phyloP scores from a whole-genome alignment of 805 yeast genomes.

The Starmerella vitae region DNA sequence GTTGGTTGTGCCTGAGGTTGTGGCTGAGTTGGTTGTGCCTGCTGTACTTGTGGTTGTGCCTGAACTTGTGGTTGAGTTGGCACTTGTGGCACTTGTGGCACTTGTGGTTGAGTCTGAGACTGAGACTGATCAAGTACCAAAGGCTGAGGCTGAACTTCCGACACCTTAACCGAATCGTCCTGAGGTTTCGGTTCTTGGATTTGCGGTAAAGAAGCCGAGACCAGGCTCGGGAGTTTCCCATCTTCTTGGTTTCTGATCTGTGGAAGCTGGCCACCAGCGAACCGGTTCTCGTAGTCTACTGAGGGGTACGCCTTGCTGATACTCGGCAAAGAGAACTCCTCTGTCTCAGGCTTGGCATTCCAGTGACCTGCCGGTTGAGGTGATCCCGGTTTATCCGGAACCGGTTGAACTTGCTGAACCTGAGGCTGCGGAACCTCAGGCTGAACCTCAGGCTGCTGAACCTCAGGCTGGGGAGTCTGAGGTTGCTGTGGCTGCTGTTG shows the following conservation, averaged over 20 bases:
- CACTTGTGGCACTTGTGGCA: conserved; percentile 7
- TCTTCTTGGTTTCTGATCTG: not conserved
- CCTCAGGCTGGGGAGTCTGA: not conserved
- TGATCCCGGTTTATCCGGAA: not conserved
- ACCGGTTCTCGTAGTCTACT: conserved; percentile 9
- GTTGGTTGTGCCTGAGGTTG: conserved; percentile 9
- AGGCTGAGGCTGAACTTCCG: conserved; percentile 7
- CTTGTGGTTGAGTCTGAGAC: conserved; percentile 9
- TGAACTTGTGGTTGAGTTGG: conserved; percentile 6
- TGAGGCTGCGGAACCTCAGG: not conserved
- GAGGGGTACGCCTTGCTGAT: conserved; percentile 22
- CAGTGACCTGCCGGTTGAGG: too few species aligned
- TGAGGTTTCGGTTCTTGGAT: conserved; percentile 4
- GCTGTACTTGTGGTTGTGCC: conserved; percentile 5
- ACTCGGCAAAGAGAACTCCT: conserved; percentile 11
- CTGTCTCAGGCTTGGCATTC: conserved; percentile 2
- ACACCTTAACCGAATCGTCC: conserved; percentile 6
- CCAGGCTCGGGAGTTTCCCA: not conserved
- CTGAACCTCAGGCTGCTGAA: not conserved
- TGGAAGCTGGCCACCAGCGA: not conserved
- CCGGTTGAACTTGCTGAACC: not conserved
- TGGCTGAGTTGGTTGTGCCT: conserved; percentile 10
- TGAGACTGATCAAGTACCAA: conserved; percentile 6
- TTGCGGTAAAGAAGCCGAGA: not conserved
- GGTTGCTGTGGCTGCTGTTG: not conserved